Percentiles rank a stretch among this genome's conserved stretches.
These are phyloP conservation scores for Ilex aquifolium DNA, from an alignment of 257 asterid genomes.

Conservation along the genomic window DNA sequence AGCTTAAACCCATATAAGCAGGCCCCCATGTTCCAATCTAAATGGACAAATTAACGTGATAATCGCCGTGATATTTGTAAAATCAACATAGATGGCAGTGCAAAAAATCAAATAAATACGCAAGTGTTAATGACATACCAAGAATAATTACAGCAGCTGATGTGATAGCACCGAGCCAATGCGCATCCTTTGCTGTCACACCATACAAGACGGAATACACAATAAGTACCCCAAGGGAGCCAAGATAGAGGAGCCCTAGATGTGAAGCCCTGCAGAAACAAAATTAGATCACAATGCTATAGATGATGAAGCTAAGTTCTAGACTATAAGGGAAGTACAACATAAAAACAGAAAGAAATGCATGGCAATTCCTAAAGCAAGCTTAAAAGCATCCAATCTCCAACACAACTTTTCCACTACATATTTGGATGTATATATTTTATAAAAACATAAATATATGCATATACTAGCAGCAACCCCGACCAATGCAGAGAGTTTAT, in stretches of 20 bases:
- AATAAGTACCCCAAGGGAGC: slow-evolving; percentile 81
- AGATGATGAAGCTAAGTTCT: background rate
- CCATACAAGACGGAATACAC: slow-evolving; percentile 95
- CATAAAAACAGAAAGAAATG: background rate
- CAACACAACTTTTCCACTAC: background rate
- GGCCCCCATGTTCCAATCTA: slow-evolving; percentile 99
- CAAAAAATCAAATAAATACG: background rate
- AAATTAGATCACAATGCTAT: slow-evolving; percentile 2
- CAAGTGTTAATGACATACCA: slow-evolving; percentile 42
- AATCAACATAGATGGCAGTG: background rate
- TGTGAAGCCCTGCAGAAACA: slow-evolving; percentile 74
- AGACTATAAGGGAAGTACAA: background rate
- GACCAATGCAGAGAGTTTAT: too few relatives aligned
- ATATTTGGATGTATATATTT: background rate
- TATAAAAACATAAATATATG: background rate
- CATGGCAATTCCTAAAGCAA: background rate
- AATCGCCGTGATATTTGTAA: background rate
- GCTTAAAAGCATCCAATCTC: background rate
- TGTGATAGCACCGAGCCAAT: slow-evolving; percentile 97
- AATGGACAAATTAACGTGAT: slow-evolving; percentile 1
- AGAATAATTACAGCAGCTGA: slow-evolving; percentile 94
- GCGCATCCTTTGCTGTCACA: slow-evolving; percentile 95
- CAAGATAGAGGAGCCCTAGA: slow-evolving; percentile 94
- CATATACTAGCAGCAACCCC: too few relatives aligned
- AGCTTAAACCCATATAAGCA: slow-evolving; percentile 95